These are phyloP conservation scores for Daldinia vernicosa DNA, from an alignment of 495 filamentous ascomycete genomes.

Conservation along the genomic window DNA sequence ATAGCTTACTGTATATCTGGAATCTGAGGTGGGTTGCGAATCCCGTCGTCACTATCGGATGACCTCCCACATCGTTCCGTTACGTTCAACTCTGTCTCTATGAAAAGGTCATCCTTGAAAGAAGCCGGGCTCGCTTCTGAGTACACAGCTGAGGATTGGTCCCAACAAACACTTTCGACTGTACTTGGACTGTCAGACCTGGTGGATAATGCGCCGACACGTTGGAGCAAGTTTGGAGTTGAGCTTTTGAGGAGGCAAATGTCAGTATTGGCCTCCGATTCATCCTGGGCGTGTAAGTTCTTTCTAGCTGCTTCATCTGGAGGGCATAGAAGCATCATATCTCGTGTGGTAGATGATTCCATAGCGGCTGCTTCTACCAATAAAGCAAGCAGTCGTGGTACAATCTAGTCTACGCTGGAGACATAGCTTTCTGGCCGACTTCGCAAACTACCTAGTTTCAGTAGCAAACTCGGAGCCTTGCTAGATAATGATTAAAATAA, in stretches of 20 bases:
- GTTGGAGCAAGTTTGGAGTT: not conserved
- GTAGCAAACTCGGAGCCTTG: not conserved
- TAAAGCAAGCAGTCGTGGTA: not conserved
- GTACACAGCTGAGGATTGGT: not conserved
- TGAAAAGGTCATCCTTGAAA: not conserved
- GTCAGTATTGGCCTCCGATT: not conserved
- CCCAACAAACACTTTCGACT: conserved; percentile 8
- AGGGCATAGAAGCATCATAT: not conserved
- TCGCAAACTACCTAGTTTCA: not conserved
- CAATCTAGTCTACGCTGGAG: not conserved
- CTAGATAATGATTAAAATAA: not conserved
- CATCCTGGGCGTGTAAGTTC: not conserved
- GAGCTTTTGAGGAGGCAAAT: not conserved
- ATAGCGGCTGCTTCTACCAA: conserved; percentile 1
- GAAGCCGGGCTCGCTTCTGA: conserved; percentile 17
- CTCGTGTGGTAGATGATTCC: not conserved
- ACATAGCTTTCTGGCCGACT: not conserved
- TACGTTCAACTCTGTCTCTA: conserved; percentile 9
- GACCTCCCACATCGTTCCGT: conserved; percentile 5
- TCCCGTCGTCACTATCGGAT: not conserved
- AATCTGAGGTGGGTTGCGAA: not conserved
- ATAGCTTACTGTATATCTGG: not conserved
- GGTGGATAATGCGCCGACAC: not conserved
- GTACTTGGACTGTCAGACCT: conserved; percentile 20
- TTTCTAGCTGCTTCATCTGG: not conserved